These are phyloP conservation scores for Xylaria castorea DNA, from an alignment of 495 filamentous ascomycete genomes.

Conservation along the genomic window DNA sequence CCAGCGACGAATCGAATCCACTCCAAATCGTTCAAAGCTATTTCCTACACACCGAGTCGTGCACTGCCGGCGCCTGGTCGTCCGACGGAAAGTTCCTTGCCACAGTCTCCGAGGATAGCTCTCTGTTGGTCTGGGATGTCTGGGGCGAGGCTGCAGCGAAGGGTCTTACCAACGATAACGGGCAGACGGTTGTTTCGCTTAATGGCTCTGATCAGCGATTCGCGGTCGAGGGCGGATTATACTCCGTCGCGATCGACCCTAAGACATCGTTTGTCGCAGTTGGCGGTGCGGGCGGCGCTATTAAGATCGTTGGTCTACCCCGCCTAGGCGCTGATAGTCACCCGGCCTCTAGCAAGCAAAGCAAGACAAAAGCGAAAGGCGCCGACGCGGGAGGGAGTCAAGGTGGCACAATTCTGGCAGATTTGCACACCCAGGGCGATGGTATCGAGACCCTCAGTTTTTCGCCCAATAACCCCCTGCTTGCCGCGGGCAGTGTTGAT, in stretches of 20 bases:
- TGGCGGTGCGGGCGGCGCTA: conserved; percentile 83
- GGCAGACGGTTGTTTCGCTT: conserved; percentile 80
- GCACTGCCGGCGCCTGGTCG: conserved; percentile 91
- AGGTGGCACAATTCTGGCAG: conserved; percentile 75
- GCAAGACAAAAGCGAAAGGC: conserved; percentile 54
- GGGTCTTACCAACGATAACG: conserved; percentile 70
- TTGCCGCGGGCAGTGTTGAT: conserved; percentile 91
- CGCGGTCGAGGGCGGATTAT: conserved; percentile 88
- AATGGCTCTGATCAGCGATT: conserved; percentile 87
- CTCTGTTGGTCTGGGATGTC: conserved; percentile 91
- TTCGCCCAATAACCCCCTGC: conserved; percentile 72
- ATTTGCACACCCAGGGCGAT: conserved; percentile 67
- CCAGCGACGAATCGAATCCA: conserved; percentile 57
- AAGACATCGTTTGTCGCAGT: conserved; percentile 78
- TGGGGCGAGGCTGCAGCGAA: conserved; percentile 82
- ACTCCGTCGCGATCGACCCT: conserved; percentile 82
- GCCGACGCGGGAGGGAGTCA: conserved; percentile 47
- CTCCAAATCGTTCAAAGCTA: conserved; percentile 87
- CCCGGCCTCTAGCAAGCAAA: conserved; percentile 33
- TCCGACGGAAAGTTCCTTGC: conserved; percentile 87
- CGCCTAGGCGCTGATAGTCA: conserved; percentile 58
- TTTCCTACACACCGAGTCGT: conserved; percentile 85
- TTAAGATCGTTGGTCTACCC: conserved; percentile 85
- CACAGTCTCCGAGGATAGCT: conserved; percentile 87
- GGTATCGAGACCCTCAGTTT: conserved; percentile 87